Base-by-base conservation (phyloP, 2,329 filamentous ascomycete genomes). In the Fusarium sp. region DNA sequence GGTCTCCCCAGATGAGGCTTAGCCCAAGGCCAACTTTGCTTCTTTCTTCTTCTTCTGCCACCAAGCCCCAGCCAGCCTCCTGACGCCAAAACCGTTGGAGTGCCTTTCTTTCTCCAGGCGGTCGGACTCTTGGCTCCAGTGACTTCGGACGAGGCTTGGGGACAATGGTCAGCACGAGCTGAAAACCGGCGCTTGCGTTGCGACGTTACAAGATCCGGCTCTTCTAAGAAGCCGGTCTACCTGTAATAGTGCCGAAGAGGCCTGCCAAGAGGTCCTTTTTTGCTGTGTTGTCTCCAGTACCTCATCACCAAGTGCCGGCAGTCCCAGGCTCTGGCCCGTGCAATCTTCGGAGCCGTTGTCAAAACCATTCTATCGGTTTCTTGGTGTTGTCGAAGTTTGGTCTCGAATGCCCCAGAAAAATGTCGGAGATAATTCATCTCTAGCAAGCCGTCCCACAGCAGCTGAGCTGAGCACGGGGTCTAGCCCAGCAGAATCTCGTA, bases 1-100 rank as follows among this genome's bases (percentile, higher is more conserved):
- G 69, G 65, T 9, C 52, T 33, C 50, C 70, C 72, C 73, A 63
- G 63, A 60, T 56, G 68, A 37, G 69, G 72, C 32, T 68, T 70
- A 73, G 72, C 15, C 25, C 25, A 50, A 45, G 20, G 17, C 47
- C 45, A 50, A 50, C 38, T 30, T 52, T 30, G n/a, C 47, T 37
- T 64, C 52, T 57, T 57, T 15, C 22, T 22, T 25, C 43, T 25
- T 38, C 15, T 38, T 40, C 35, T 20, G 22, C 43, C 32, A 22
- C 40, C 17, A 27, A 27, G 40, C 40, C n/a, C 38, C 50, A 60
- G 60, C 60, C 52, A 64, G 47, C 50, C 50, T 35, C 57, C 38
- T 40, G 43, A 67, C 66, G 63, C 58, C 56, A 22, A 37, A 63
- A 66, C 71, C 68, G 68, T 71, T 72, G 65, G 56, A 71, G 25